A percentile compares a stretch with the other conserved stretches of the same genome.
phyloP scores from a whole-genome alignment of 2,329 filamentous ascomycete genomes.

The Gnomoniopsis sp. region DNA sequence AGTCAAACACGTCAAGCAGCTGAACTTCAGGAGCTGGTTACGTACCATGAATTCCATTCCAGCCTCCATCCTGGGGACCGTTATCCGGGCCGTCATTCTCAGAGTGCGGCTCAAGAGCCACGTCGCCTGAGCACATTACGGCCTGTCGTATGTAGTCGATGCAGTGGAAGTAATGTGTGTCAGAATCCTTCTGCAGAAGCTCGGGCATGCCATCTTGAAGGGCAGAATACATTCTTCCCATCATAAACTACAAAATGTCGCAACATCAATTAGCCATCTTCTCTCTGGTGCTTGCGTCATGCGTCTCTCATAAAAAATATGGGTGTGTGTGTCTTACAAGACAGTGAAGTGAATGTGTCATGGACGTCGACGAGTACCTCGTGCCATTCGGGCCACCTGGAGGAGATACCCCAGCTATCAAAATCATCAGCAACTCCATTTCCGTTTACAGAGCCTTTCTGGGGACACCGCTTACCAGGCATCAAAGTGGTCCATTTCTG shows the following conservation, averaged over 20 bases:
- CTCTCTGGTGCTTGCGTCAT: not conserved
- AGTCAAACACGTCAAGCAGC: constrained; percentile 1
- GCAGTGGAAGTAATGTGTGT: constrained; percentile 36
- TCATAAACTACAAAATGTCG: constrained; percentile 28
- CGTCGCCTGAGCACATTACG: constrained; percentile 24
- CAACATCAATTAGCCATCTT: not conserved
- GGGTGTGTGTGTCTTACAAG: constrained; percentile 26
- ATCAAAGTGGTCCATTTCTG: constrained; percentile 37
- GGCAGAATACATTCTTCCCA: constrained; percentile 30
- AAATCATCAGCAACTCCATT: not conserved
- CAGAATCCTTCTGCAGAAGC: constrained; percentile 25
- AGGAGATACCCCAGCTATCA: not conserved
- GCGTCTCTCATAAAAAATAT: not conserved
- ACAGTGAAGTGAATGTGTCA: constrained; percentile 39
- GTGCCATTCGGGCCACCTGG: constrained; percentile 21
- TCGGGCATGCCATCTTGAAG: constrained; percentile 20
- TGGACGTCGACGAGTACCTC: constrained; percentile 35
- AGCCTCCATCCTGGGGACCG: constrained; percentile 23
- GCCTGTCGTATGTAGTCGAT: constrained; percentile 26
- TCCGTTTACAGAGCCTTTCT: not conserved
- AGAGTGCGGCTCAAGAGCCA: constrained; percentile 24
- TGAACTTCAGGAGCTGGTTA: too few species aligned
- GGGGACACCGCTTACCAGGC: constrained; percentile 28
- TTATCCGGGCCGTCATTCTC: constrained; percentile 21
- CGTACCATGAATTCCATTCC: constrained; percentile 24